These are phyloP conservation scores for Dactylis glomerata DNA, from an alignment of 176 grass and related monocot species.

Conservation along the genomic window DNA sequence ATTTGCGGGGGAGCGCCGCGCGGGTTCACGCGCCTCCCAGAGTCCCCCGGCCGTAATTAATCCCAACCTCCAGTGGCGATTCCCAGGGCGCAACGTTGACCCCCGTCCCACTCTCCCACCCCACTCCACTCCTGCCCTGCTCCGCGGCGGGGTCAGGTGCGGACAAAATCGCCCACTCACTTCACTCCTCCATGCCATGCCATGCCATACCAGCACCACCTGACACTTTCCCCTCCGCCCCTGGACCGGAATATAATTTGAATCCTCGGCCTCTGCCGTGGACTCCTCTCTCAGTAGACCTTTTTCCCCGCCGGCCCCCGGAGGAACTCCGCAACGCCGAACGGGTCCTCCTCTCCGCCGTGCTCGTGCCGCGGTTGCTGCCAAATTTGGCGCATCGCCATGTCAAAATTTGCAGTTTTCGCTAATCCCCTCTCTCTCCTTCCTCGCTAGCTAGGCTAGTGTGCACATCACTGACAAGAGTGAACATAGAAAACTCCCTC, in stretches of 20 bases:
- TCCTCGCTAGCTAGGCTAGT: not conserved
- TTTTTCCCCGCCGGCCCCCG: not conserved
- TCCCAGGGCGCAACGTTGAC: conserved; percentile 42
- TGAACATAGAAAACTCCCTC: conserved; percentile 13
- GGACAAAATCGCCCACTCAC: conserved; percentile 35
- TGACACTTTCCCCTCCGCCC: not conserved
- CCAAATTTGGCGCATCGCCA: not conserved
- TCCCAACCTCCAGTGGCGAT: not conserved
- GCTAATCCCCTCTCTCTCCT: not conserved
- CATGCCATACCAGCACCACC: conserved; percentile 14
- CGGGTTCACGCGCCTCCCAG: not conserved
- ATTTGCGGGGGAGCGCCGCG: conserved; percentile 10
- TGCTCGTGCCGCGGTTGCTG: not conserved
- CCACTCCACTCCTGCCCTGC: conserved; percentile 14
- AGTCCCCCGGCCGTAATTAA: conserved; percentile 30
- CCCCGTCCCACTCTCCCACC: not conserved
- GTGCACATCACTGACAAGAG: conserved; percentile 24
- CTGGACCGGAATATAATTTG: not conserved
- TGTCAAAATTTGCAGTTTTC: not conserved
- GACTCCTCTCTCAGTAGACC: not conserved
- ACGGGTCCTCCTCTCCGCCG: not conserved
- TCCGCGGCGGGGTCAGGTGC: conserved; percentile 33
- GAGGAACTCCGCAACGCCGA: not conserved
- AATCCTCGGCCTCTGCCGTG: not conserved
- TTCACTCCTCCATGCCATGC: not conserved